Base-by-base conservation (phyloP, 768 basidiomycete species). In the Hypholoma sublateritium region DNA sequence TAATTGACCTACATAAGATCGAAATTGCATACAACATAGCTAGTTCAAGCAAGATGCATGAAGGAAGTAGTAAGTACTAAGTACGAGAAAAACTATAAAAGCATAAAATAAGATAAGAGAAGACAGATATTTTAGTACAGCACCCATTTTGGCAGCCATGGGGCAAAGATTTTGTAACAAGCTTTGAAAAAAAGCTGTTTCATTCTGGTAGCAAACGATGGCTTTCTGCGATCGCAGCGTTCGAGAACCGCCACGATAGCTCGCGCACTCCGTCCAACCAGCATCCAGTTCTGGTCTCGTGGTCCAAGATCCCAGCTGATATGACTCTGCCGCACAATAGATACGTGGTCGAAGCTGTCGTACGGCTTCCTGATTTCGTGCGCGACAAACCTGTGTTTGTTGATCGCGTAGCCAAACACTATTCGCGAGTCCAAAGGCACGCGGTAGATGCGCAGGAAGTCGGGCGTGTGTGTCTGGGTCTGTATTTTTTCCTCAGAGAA, bases 391-490 rank as follows among this genome's bases (percentile, higher is more conserved):
- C 46, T 37, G 4, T 16, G 43, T 1, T 55, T 51, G 6, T 44
- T 55, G 16, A 52, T 19, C 3, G 28, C 34, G 45, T 62, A 66
- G 42, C 21, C 49, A 14, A 45, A 22, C n/a, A 54, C 28, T 3
- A 32, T 32, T 9, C 28, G 35, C 2, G 57, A 39, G 2, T 53
- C 56, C 5, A 24, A 22, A 35, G 53, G 61, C 11, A 67, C 62
- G 6, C 62, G 59, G 55, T 67, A 67, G 6, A 67, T 62, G 36
- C 62, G 60, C 22, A 64, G 45, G 44, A 59, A 51, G 46, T 58
- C 50, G 21, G 55, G 59, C 2, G 53, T 47, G 21, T 65, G 66
- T n/a, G 51, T 59, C 24, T 65, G 66, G 17, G 51, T 59, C 22
- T 50, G 39, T 1, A 67, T 51, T n/a, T 62, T 60, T 19, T 52